Conservation (phyloP, 2,329 filamentous ascomycete genomes). For the Cadophora luteo-olivacea region DNA sequence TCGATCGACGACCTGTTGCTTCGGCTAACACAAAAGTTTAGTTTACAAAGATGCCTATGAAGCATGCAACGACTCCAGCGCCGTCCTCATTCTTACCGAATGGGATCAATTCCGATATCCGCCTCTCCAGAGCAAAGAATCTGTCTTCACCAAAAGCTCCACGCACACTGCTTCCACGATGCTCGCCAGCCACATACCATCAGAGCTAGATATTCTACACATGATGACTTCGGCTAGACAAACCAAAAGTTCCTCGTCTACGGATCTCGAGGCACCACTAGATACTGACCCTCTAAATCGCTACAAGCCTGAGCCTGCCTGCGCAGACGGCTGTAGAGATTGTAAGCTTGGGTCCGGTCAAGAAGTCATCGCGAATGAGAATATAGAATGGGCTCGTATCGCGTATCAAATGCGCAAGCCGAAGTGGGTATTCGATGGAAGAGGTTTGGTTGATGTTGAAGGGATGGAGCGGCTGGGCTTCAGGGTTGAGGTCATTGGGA, state of each 20-base stretch:
- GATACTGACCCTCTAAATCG: conserved; percentile 9
- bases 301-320: conserved; percentile 17
- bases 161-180: neutral
- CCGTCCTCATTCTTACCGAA: conserved; percentile 14
- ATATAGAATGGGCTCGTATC: conserved; percentile 14
- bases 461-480: conserved; percentile 16
- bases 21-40: neutral
- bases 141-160: conserved; percentile 6
- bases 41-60: conserved; percentile 17
- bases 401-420: conserved; percentile 15
- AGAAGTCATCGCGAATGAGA: conserved; percentile 18
- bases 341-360: conserved; percentile 13
- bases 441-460: conserved; percentile 15
- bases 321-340: conserved; percentile 17
- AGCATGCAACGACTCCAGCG: conserved; percentile 16
- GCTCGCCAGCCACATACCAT: neutral
- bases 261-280: conserved; percentile 1
- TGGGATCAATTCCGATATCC: conserved; percentile 21
- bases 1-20: neutral
- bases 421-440: conserved; percentile 19
- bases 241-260: neutral
- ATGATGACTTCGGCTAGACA: conserved; percentile 12
- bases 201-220: conserved; percentile 14
- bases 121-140: conserved; percentile 10
- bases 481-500: conserved; percentile 17